Conservation (phyloP, 192 early-diverging fungal genomes). For the Rhizoclosmatium sp. region DNA sequence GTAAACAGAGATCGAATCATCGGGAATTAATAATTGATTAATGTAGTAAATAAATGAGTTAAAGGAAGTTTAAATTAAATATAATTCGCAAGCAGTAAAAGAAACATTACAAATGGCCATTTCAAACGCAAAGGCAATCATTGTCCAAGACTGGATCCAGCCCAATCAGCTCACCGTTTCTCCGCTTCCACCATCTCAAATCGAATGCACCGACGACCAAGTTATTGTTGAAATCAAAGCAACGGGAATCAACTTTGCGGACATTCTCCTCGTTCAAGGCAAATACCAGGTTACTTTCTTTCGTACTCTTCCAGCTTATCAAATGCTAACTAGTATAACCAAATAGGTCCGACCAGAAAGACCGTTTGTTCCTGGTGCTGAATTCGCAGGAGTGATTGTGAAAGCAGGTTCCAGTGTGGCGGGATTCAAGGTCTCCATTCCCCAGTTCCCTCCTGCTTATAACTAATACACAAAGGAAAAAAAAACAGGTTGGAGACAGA, state of each 20-base stretch:
- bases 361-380: slow-evolving; percentile 46
- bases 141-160: not conserved
- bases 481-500: slow-evolving; percentile 67
- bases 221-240: slow-evolving; percentile 9
- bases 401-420: slow-evolving; percentile 24
- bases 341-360: slow-evolving; percentile 32
- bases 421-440: slow-evolving; percentile 20
- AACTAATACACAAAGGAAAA: no score
- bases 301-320: not conserved
- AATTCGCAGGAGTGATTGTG: slow-evolving; percentile 43
- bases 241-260: slow-evolving; percentile 31
- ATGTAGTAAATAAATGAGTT: no score
- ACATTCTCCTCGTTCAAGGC: slow-evolving; percentile 29
- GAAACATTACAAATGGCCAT: not conserved
- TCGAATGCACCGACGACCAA: not conserved
- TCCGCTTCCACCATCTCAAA: not conserved
- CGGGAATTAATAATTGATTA: no score
- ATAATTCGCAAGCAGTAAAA: no score
- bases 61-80: no score
- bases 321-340: slow-evolving; percentile 34
- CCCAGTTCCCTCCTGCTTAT: not conserved
- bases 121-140: slow-evolving; percentile 10
- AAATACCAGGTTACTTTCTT: not conserved
- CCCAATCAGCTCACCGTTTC: not conserved
- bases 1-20: no score